Percentiles rank a stretch among this genome's conserved stretches.
Conservation (phyloP, 331 rosid genomes). For the Quercus phellos region DNA sequence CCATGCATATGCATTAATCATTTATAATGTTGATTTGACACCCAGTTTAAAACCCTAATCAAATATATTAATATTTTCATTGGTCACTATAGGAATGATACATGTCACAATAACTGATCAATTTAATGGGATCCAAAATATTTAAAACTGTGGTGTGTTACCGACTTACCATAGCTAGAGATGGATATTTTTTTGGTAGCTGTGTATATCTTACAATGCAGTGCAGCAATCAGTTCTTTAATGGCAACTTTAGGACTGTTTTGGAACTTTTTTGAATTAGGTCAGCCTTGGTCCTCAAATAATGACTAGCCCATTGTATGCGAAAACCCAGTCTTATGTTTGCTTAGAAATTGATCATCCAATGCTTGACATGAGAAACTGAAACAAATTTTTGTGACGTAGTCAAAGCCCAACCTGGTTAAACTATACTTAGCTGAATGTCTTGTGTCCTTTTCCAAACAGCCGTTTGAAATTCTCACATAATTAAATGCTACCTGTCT, state of each 20-base stretch:
- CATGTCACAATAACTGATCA: neutral
- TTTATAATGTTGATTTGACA: neutral
- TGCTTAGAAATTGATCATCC: neutral
- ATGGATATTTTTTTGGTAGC: neutral
- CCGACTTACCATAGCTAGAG: neutral
- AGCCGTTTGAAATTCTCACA: too few relatives aligned
- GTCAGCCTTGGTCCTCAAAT: neutral
- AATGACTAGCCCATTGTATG: neutral
- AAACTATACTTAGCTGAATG: too few relatives aligned
- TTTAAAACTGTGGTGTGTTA: neutral
- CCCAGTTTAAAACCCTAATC: neutral
- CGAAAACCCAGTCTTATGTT: neutral
- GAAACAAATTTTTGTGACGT: neutral
- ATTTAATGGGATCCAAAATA: neutral
- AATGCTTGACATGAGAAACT: neutral
- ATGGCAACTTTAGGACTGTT: neutral
- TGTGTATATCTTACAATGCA: neutral
- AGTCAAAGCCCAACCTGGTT: neutral
- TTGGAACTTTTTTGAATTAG: neutral
- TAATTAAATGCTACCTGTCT: too few relatives aligned
- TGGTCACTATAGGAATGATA: neutral
- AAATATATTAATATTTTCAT: neutral
- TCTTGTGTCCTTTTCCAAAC: too few relatives aligned
- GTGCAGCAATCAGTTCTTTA: neutral
- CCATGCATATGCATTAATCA: neutral